Base-by-base conservation (phyloP, 768 basidiomycete species). In the Lentinula sp. region DNA sequence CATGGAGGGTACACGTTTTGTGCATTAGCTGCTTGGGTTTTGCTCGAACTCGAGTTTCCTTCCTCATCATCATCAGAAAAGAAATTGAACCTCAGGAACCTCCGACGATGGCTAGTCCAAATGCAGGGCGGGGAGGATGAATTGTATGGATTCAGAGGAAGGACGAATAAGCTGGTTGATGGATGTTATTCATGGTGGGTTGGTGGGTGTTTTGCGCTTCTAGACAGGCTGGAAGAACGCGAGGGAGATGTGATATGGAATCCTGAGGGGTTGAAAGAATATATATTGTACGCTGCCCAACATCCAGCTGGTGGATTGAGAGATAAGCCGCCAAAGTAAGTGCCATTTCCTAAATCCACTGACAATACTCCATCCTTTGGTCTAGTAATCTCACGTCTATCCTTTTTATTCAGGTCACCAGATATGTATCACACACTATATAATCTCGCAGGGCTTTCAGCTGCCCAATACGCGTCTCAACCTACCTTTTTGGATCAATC, bases 101-200 rank as follows among this genome's bases (percentile, higher is more conserved):
- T 95, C 9, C 67, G 92, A 41, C 76, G 95, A 4, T 98, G 95
- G 95, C 80, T 89, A 2, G 86, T 84, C 3, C 78, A 86, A 48
- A 89, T 97, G 87, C 96, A 98, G 70, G 95, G 93, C 0, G 73
- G 75, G 1, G 86, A 86, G 46, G 79, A 82, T 10, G 96, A 98
- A 69, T 78, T 94, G 8, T 96, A 95, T 3, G 97, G 97, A 2
- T 98, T 99, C 74, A 82, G 81, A 59, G 97, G 97, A 0, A 79
- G 97, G 57, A 93, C 93, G 65, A 99, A 98, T 71, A 99, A 99
- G 72, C 82, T 99, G n/a, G 96, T 99, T 0, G 97, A 99, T 67
- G 97, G 96, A 4, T 99, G 97, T 73, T 99, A 99, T 73, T 88
- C 90, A n/a, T 99, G 97, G 97, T 99, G 96, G 97, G 91, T 93